Percentiles rank a stretch among this genome's conserved stretches.
Conservation (phyloP, 179 eudicot genomes). For the Nepenthes alata region DNA sequence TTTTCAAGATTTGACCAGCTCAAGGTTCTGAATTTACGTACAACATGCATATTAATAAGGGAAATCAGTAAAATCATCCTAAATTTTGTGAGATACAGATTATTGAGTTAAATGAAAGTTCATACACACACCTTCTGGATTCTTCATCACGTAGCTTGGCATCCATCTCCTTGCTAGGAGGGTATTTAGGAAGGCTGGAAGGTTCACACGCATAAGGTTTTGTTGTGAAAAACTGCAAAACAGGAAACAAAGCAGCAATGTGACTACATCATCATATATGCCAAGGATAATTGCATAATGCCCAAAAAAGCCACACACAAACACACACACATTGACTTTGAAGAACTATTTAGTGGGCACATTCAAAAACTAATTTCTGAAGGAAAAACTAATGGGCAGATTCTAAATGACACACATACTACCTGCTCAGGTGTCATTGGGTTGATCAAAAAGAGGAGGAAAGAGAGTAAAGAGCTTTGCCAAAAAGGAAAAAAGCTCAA, state of each 20-base stretch:
- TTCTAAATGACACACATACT: too few species aligned
- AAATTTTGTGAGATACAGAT: too few species aligned
- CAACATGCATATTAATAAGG: too few species aligned
- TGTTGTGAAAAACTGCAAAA: constrained; percentile 55
- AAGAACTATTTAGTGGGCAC: background rate
- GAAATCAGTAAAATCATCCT: background rate
- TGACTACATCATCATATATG: background rate
- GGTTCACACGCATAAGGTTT: constrained; percentile 75
- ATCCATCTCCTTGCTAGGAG: constrained; percentile 86
- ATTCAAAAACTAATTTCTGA: background rate
- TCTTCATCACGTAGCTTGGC: constrained; percentile 71
- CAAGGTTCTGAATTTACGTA: background rate
- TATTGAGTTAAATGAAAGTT: background rate
- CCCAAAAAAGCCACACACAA: background rate
- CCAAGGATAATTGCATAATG: background rate
- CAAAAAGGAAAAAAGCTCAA: too few species aligned
- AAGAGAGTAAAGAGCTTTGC: too few species aligned
- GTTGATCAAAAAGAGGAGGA: too few species aligned
- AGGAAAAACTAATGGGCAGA: too few species aligned
- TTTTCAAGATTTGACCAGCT: background rate
- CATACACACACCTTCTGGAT: constrained; percentile 46
- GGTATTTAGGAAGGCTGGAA: constrained; percentile 68
- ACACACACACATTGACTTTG: background rate
- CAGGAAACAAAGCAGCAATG: constrained; percentile 4
- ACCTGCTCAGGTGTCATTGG: too few species aligned